Conservation (phyloP, 257 asterid species). For the Nicotiana otophora region DNA sequence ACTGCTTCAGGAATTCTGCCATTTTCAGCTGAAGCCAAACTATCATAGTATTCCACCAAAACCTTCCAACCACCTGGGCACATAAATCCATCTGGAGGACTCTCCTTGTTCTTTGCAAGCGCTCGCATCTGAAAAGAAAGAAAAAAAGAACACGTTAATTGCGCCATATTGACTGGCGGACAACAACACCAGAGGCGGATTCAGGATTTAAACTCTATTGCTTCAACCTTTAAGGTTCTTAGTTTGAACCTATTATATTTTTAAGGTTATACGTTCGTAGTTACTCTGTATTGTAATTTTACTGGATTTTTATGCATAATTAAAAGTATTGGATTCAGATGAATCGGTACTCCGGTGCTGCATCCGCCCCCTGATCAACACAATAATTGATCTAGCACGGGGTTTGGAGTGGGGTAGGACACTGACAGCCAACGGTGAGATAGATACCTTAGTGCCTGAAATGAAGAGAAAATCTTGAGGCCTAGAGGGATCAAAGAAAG, state of each 20-base stretch:
- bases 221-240: too few species aligned
- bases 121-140: constrained; percentile 59
- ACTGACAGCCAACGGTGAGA: not conserved
- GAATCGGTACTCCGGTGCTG: too few species aligned
- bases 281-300: too few species aligned
- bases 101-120: constrained; percentile 78
- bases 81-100: constrained; percentile 94
- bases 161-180: not conserved
- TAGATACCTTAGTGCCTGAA: constrained; percentile 85
- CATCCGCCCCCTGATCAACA: too few species aligned
- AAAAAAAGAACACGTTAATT: not conserved
- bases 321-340: too few species aligned
- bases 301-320: too few species aligned
- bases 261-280: too few species aligned
- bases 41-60: constrained; percentile 80
- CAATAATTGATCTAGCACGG: too few species aligned
- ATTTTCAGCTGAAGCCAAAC: constrained; percentile 50
- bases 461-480: constrained; percentile 85
- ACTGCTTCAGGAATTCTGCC: constrained; percentile 51
- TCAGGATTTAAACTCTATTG: too few species aligned
- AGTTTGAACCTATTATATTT: too few species aligned
- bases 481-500: constrained; percentile 90
- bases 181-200: not conserved
- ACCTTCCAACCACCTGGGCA: constrained; percentile 98
- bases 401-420: too few species aligned